A percentile compares a stretch with the other conserved stretches of the same genome.
These are phyloP conservation scores for Hermanozyma aechmeae DNA, from an alignment of 805 yeast species.

Conservation along the genomic window DNA sequence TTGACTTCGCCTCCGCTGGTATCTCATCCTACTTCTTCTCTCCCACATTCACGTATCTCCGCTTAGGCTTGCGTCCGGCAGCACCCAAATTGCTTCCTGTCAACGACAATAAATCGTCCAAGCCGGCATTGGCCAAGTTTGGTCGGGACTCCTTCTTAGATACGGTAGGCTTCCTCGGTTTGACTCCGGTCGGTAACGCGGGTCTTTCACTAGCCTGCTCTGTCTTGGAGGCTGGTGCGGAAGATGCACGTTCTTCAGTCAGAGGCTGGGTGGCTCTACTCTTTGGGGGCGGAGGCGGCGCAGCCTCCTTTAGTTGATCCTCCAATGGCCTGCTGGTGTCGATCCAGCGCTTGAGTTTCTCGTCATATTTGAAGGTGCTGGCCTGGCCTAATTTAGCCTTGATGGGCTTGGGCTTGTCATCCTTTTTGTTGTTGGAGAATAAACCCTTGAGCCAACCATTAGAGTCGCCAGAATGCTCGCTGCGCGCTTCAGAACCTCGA, in stretches of 20 bases:
- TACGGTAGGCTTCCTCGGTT: background rate
- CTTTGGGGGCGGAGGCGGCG: slow-evolving; percentile 63
- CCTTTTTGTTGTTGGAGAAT: slow-evolving; percentile 29
- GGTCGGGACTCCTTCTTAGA: too few relatives aligned
- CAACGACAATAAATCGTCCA: slow-evolving; percentile 30
- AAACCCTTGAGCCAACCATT: slow-evolving; percentile 47
- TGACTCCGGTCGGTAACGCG: slow-evolving; percentile 2
- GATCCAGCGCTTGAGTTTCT: slow-evolving; percentile 80
- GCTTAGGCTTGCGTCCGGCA: slow-evolving; percentile 7
- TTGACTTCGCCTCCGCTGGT: background rate
- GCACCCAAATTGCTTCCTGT: slow-evolving; percentile 1
- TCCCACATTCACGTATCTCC: slow-evolving; percentile 12
- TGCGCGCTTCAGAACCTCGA: slow-evolving; percentile 28
- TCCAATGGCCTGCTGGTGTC: slow-evolving; percentile 58
- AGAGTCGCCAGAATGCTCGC: slow-evolving; percentile 5
- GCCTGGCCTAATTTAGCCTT: slow-evolving; percentile 78
- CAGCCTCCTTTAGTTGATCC: slow-evolving; percentile 45
- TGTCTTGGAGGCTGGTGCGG: slow-evolving; percentile 5
- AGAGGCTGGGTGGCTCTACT: slow-evolving; percentile 13
- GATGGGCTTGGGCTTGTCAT: slow-evolving; percentile 56
- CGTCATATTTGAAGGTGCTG: slow-evolving; percentile 69
- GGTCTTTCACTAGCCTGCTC: slow-evolving; percentile 4
- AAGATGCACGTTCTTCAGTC: slow-evolving; percentile 4
- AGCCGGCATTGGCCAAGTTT: slow-evolving; percentile 30
- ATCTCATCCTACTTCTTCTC: slow-evolving; percentile 2